A percentile compares a stretch with the other conserved stretches of the same genome.
Evolutionary conservation across 768 basidiomycete genomes (phyloP).

Genomic region (Tylopilus sp.): DNA sequence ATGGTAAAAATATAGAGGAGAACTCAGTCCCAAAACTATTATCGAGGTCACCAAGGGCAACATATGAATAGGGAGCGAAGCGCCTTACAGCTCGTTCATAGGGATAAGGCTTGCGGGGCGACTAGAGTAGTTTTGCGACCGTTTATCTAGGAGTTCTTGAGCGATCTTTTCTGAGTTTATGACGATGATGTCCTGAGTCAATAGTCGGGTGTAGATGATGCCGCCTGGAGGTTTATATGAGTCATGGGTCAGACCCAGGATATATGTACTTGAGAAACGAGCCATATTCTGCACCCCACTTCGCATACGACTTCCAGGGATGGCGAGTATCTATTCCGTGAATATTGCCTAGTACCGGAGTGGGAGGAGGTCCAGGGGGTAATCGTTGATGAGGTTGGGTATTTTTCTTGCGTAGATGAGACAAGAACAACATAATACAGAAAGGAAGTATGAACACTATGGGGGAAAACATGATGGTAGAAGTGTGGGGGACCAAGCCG

Average conservation of each 20-base stretch:
- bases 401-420: slow-evolving; percentile 9
- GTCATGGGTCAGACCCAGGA: background rate
- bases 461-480: slow-evolving; percentile 2
- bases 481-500: background rate
- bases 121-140: slow-evolving; percentile 24
- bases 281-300: slow-evolving; percentile 22
- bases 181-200: slow-evolving; percentile 24
- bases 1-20: slow-evolving; percentile 23
- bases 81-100: slow-evolving; percentile 19
- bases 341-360: slow-evolving; percentile 21
- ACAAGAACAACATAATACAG: slow-evolving; percentile 8
- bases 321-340: slow-evolving; percentile 12
- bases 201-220: slow-evolving; percentile 22
- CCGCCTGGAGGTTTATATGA: slow-evolving; percentile 10
- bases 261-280: background rate
- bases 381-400: slow-evolving; percentile 7
- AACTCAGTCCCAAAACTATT: slow-evolving; percentile 25
- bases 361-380: slow-evolving; percentile 23
- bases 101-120: slow-evolving; percentile 16
- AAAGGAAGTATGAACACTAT: slow-evolving; percentile 2
- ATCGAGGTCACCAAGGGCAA: background rate
- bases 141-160: slow-evolving; percentile 20
- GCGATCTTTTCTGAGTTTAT: slow-evolving; percentile 27
- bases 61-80: background rate
- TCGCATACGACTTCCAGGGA: slow-evolving; percentile 24